These are phyloP conservation scores for Gracilaria caudata DNA, from an alignment of 23 red algal species.

Conservation along the genomic window DNA sequence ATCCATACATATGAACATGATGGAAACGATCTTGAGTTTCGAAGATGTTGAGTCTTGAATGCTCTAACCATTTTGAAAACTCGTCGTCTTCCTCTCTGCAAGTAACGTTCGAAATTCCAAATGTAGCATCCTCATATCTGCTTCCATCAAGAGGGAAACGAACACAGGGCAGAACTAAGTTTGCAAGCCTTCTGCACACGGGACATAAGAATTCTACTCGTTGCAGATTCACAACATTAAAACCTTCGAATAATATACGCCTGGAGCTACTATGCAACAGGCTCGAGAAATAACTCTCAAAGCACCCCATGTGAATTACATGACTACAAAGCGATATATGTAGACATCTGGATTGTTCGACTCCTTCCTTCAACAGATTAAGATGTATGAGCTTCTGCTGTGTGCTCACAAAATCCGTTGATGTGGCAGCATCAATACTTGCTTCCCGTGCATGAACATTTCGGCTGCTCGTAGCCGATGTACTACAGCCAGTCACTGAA, in stretches of 20 bases:
- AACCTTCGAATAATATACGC: slow-evolving; percentile 52
- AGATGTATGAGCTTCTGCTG: neutral
- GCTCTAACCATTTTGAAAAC: neutral
- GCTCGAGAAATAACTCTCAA: slow-evolving; percentile 58
- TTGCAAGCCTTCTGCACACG: slow-evolving; percentile 80
- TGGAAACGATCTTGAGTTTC: neutral
- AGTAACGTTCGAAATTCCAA: neutral
- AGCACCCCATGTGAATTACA: slow-evolving; percentile 70
- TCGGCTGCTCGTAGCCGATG: neutral
- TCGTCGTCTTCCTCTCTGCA: neutral
- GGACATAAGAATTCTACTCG: slow-evolving; percentile 82
- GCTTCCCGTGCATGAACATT: neutral
- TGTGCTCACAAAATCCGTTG: neutral
- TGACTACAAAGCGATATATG: slow-evolving; percentile 78
- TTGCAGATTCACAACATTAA: slow-evolving; percentile 57
- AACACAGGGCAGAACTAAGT: slow-evolving; percentile 72
- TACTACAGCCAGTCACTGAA: neutral
- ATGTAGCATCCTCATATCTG: neutral
- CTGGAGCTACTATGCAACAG: slow-evolving; percentile 40
- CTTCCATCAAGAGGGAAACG: neutral
- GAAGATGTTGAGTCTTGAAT: neutral
- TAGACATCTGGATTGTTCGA: slow-evolving; percentile 3
- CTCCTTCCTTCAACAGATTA: slow-evolving; percentile 17
- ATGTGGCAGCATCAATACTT: neutral
- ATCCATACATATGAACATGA: neutral